Evolutionary conservation across 1,284 basidiomycete species (phyloP).

Genomic region (Salmacisia buchloeana): DNA sequence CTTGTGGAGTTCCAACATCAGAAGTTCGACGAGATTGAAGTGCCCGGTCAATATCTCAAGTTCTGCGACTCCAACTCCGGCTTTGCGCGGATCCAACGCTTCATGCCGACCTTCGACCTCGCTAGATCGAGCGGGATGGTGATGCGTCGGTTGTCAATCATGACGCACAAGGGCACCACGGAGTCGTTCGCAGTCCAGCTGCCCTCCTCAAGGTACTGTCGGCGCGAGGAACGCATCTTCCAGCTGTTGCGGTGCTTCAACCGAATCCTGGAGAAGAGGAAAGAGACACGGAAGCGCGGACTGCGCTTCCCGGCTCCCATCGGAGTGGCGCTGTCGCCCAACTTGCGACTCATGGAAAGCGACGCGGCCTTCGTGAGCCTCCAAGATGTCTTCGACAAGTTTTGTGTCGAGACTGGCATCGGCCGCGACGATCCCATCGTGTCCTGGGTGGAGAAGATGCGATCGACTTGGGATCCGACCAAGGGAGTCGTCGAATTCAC

Average conservation of each 20-base stretch:
- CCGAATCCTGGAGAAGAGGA: constrained; percentile 60
- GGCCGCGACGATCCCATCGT: constrained; percentile 73
- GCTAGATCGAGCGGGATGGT: constrained; percentile 75
- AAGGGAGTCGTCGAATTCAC: constrained; percentile 58
- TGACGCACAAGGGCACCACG: constrained; percentile 83
- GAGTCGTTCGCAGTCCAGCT: constrained; percentile 88
- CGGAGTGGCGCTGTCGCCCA: constrained; percentile 77
- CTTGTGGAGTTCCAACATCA: constrained; percentile 96
- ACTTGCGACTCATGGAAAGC: constrained; percentile 78
- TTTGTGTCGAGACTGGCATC: constrained; percentile 72
- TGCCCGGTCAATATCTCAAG: constrained; percentile 89
- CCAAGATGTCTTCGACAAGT: constrained; percentile 88
- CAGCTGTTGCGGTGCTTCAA: constrained; percentile 91
- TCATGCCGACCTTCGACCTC: constrained; percentile 84
- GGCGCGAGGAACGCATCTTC: constrained; percentile 87
- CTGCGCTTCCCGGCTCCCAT: constrained; percentile 85
- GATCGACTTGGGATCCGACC: constrained; percentile 33
- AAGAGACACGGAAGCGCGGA: constrained; percentile 88
- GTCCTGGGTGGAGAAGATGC: constrained; percentile 49
- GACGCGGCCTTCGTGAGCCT: constrained; percentile 85
- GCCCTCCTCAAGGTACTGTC: constrained; percentile 77
- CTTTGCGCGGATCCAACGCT: constrained; percentile 86
- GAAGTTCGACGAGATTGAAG: constrained; percentile 96
- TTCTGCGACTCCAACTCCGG: constrained; percentile 82
- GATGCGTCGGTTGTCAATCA: constrained; percentile 83